Base-by-base conservation (phyloP, 208 protist genomes). In the Trypanosoma boissoni region DNA sequence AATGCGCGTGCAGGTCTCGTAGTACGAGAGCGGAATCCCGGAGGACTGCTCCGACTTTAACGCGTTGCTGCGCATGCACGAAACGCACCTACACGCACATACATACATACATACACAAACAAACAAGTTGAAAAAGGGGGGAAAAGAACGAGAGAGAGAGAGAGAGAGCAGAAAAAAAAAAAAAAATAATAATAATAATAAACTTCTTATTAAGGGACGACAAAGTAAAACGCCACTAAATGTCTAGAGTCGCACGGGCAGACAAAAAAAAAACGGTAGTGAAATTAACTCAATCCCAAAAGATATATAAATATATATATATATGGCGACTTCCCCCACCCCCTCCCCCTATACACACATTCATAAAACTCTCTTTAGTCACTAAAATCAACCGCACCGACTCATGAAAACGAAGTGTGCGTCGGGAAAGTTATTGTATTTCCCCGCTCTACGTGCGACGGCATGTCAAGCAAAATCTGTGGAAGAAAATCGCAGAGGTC, bases 401-500 rank as follows among this genome's bases (percentile, higher is more conserved):
- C 20, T 32, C 59, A 64, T 39, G 57, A 28, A 56, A 93, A 93
- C 0, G 55, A 64, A 20, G 46, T 59, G 36, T 62, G 68, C 16
- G 85, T 68, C 4, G 85, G 58, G 66, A 95, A 95, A 5, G 72
- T 64, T 14, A 80, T 61, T 9, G 60, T 74, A 37, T 39, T 67
- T 1, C 65, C 80, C 6, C 58, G 62, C 72, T 95, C 88, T 29
- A 54, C 66, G 72, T 95, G 88, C 0, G 27, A 58, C 1, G 82
- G 72, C 3, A 62, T 41, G 29, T 95, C 81, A 16, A 95, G 71
- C 60, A 92, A 52, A 36, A 95, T 81, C 26, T 68, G 74, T 16
- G 88, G 85, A n/a, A 95, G 64, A 59, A 95, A 95, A 52, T 95
- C 88, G 27, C 65, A 79, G 23, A 92, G 74, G 54, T 92, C 80